Evolutionary conservation across 2,329 filamentous ascomycete species (phyloP).

Genomic region (Trichoderma sp.): DNA sequence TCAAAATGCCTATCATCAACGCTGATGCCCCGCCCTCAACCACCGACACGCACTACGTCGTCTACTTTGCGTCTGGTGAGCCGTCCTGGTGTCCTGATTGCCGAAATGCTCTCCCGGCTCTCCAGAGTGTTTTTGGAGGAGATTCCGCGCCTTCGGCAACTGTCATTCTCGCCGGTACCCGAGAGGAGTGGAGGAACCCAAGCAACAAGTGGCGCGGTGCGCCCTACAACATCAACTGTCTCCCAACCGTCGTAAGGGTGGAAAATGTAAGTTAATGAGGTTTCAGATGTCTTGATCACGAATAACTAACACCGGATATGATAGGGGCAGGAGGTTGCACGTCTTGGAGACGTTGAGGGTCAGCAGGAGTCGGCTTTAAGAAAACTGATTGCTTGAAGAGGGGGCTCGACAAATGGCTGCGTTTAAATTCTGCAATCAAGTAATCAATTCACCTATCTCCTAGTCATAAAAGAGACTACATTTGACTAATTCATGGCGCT

Average conservation of each 20-base stretch:
- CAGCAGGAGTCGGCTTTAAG: constrained; percentile 29
- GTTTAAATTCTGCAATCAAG: not conserved
- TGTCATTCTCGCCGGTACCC: constrained; percentile 28
- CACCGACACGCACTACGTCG: constrained; percentile 30
- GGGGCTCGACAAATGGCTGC: not conserved
- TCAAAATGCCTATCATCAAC: constrained; percentile 30
- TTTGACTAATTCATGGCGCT: not conserved
- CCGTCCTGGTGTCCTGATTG: constrained; percentile 33
- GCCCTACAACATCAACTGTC: constrained; percentile 29
- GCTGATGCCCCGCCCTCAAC: constrained; percentile 26
- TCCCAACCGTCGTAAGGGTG: constrained; percentile 29
- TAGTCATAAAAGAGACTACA: not conserved
- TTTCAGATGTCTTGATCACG: not conserved
- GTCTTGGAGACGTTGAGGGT: constrained; percentile 28
- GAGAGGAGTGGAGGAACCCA: constrained; percentile 26
- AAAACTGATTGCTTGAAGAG: constrained; percentile 22
- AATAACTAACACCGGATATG: not conserved
- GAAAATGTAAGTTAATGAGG: constrained; percentile 24
- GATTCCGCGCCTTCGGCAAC: constrained; percentile 27
- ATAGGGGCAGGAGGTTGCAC: constrained; percentile 29
- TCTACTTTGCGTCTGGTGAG: constrained; percentile 32
- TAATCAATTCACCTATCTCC: not conserved
- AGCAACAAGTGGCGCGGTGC: constrained; percentile 29
- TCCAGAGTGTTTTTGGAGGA: constrained; percentile 26
- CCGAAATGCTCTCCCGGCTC: constrained; percentile 27